A percentile compares a stretch with the other conserved stretches of the same genome.
These are phyloP conservation scores for Coniochaeta sp. DNA, from an alignment of 2,329 filamentous ascomycete genomes.

Conservation along the genomic window DNA sequence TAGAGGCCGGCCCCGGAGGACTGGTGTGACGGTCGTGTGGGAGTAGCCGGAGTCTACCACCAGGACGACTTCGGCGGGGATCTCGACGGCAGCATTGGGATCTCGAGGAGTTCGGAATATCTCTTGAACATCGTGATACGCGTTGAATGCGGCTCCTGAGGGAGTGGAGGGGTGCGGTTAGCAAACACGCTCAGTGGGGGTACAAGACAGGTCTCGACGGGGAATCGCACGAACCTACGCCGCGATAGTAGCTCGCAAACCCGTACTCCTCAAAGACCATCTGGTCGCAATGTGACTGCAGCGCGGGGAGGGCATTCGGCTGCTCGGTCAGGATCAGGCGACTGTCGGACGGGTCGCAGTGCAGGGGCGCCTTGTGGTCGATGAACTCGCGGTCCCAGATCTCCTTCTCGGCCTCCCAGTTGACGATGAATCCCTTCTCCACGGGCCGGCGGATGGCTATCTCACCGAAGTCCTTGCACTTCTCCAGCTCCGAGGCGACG, in stretches of 20 bases:
- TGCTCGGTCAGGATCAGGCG: slow-evolving; percentile 80
- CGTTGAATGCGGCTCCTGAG: slow-evolving; percentile 66
- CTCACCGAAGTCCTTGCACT: slow-evolving; percentile 84
- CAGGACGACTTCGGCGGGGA: slow-evolving; percentile 74
- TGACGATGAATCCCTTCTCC: slow-evolving; percentile 91
- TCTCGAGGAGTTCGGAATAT: slow-evolving; percentile 57
- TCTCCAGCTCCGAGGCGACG: slow-evolving; percentile 68
- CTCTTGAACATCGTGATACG: slow-evolving; percentile 70
- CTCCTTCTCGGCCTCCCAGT: slow-evolving; percentile 92
- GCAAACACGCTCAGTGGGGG: background rate
- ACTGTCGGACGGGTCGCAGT: slow-evolving; percentile 69
- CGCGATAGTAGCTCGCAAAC: slow-evolving; percentile 78
- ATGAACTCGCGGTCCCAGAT: slow-evolving; percentile 92
- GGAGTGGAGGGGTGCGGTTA: slow-evolving; percentile 4
- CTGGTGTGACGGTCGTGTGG: slow-evolving; percentile 81
- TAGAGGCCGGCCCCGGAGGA: slow-evolving; percentile 73
- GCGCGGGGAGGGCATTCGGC: slow-evolving; percentile 69
- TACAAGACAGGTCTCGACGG: background rate
- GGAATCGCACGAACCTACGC: slow-evolving; percentile 45
- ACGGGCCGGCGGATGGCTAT: slow-evolving; percentile 80
- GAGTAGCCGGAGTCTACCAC: slow-evolving; percentile 90
- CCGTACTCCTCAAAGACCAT: slow-evolving; percentile 97
- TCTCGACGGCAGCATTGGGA: slow-evolving; percentile 29
- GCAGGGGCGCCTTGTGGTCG: slow-evolving; percentile 55
- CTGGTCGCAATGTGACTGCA: slow-evolving; percentile 90